Evolutionary conservation across 768 basidiomycete genomes (phyloP), one percentile per base, ranked within the genome.

Genomic region (Boletus speciosus): DNA sequence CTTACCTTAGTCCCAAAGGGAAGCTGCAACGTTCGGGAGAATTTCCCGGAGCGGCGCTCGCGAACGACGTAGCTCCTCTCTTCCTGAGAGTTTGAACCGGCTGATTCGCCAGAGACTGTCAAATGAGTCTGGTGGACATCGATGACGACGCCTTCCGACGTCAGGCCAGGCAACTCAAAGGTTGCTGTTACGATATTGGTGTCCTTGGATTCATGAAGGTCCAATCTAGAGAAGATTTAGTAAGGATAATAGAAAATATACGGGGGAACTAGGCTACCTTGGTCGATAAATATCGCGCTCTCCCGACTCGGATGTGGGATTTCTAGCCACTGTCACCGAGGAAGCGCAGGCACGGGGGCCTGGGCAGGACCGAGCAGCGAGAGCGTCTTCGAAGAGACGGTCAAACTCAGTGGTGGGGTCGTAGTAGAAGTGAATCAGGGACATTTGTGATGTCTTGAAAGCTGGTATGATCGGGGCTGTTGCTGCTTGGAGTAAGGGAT

Each of bases 121-220:
- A 85, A 68, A 37, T 71, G 73, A 51, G 74, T 72, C 55, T 79
- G 74, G 38, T 75, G 73, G 21, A 82, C 64, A 48, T 81, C 75
- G 45, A 83, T 77, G 34, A 67, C 58, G 38, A 83, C 72, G 47
- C 74, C 70, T 39, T 79, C 75, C 51, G 80, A 78, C 52, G 73
- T 77, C 50, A 82, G 60, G 7, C 82, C 81, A 2, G 83, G 82
- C 4, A 82, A 66, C 59, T 83, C 84, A 52, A 84, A 81, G 5
- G 75, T 74, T 9, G 80, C 81, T 2, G 77, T 80, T 25, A 82
- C 75, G 19, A 58, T 54, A 55, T 76, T 76, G 16, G 63, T 60
- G 0, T 74, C 71, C 15, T 70, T 56, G 49, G 76, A 71, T 60
- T 81, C 78, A 46, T 77, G 71, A 2, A 84, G 49, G 58, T 84